A percentile compares a stretch with the other conserved stretches of the same genome.
Evolutionary conservation across 1,139 yeast species (phyloP).

Genomic region (Sugiyamaella neomexicana): DNA sequence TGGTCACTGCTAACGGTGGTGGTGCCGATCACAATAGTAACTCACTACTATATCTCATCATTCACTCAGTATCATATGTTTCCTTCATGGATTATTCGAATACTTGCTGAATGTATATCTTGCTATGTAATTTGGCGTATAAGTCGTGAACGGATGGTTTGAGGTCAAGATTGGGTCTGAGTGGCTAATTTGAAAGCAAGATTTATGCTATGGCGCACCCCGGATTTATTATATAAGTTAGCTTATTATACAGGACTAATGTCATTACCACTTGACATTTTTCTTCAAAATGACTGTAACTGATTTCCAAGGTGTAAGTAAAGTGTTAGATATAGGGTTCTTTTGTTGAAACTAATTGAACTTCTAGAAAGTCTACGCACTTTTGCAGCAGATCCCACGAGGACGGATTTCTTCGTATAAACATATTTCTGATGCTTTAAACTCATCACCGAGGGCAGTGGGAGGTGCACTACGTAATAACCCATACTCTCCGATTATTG

Average conservation of each 20-base stretch:
- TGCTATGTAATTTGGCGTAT: too few relatives aligned
- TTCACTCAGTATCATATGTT: too few relatives aligned
- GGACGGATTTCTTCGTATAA: conserved; percentile 16
- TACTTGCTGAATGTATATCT: neutral
- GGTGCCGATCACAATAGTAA: too few relatives aligned
- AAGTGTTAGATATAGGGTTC: neutral
- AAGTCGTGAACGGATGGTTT: too few relatives aligned
- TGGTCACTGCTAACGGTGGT: too few relatives aligned
- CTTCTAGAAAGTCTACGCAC: conserved; percentile 14
- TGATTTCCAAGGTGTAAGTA: conserved; percentile 4
- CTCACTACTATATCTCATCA: too few relatives aligned
- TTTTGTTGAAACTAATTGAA: neutral
- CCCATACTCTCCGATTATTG: conserved; percentile 16
- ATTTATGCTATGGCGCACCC: neutral
- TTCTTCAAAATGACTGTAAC: neutral
- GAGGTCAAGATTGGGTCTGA: too few relatives aligned
- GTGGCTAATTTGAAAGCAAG: conserved; percentile 13
- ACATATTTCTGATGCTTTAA: conserved; percentile 9
- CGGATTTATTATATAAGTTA: neutral
- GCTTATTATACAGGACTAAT: neutral
- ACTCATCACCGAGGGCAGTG: conserved; percentile 18
- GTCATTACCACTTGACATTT: too few relatives aligned
- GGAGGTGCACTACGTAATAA: conserved; percentile 18
- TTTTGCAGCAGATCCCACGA: conserved; percentile 13
- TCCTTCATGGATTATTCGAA: too few relatives aligned